phyloP scores from a whole-genome alignment of 148 eudicot species.

The Amaranthus cruentus region DNA sequence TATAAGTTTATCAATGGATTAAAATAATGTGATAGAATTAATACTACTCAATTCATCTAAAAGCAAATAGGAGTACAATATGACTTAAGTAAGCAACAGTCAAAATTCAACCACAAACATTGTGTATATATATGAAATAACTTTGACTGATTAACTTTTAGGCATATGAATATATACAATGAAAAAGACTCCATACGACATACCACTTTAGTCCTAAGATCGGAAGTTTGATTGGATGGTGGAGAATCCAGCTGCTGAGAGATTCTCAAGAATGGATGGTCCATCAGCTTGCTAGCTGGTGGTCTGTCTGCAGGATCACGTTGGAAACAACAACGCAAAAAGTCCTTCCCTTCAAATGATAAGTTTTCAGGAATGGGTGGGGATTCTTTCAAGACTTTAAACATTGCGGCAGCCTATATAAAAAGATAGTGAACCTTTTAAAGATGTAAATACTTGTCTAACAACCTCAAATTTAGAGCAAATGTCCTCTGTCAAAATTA shows the following conservation, averaged over 20 bases:
- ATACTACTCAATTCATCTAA: no score
- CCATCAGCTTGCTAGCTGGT: constrained; percentile 63
- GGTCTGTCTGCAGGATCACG: constrained; percentile 93
- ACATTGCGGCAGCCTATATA: constrained; percentile 90
- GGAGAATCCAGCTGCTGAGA: constrained; percentile 43
- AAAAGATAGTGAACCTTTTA: not conserved
- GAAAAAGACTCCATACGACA: not conserved
- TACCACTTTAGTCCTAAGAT: constrained; percentile 12
- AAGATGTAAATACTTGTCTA: not conserved
- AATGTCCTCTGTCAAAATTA: not conserved
- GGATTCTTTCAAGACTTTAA: constrained; percentile 78
- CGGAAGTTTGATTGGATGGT: constrained; percentile 18
- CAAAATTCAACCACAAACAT: no score
- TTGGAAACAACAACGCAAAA: constrained; percentile 65
- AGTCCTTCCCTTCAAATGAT: constrained; percentile 87
- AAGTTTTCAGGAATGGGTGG: constrained; percentile 78
- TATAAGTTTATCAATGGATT: no score
- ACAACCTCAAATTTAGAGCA: not conserved
- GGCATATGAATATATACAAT: no score
- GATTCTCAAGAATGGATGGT: constrained; percentile 64
- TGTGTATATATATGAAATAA: no score
- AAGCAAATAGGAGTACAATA: no score
- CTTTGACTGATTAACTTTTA: no score
- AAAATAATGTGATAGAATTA: no score
- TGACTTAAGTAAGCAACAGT: no score